Evolutionary conservation across 1,139 yeast genomes (phyloP).

Genomic region (Hyphopichia khmerensis): DNA sequence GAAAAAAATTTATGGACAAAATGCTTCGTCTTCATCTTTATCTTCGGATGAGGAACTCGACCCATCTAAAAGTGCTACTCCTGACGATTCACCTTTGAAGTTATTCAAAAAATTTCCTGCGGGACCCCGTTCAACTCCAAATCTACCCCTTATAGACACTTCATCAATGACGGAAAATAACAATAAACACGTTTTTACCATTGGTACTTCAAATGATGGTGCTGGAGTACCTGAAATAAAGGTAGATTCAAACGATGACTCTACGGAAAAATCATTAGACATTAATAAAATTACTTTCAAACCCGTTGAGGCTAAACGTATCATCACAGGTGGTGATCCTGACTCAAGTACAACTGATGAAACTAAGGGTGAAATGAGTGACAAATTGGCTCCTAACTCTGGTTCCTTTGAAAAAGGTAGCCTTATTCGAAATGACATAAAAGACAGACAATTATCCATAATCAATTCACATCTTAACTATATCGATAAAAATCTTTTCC

Average conservation of each 20-base stretch:
- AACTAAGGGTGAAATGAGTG: not conserved
- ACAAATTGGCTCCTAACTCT: not conserved
- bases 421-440: not conserved
- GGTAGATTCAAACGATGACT: not conserved
- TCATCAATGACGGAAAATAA: not conserved
- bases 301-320: conserved; percentile 2
- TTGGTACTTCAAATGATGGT: not conserved
- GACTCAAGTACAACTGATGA: not conserved
- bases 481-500: conserved; percentile 15
- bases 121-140: not conserved
- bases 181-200: not conserved
- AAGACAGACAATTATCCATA: conserved; percentile 2
- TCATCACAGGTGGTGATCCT: not conserved
- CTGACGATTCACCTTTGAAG: not conserved
- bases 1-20: conserved; percentile 1
- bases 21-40: conserved; percentile 1
- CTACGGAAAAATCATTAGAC: not conserved
- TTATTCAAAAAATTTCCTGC: not conserved
- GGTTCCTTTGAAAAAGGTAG: not conserved
- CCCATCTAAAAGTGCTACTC: not conserved
- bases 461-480: conserved; percentile 9
- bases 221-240: not conserved
- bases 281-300: not conserved
- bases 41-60: conserved; percentile 2
- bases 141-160: not conserved